Evolutionary conservation across 257 asterid species (phyloP).

Genomic region (Voacanga thouarsii): DNA sequence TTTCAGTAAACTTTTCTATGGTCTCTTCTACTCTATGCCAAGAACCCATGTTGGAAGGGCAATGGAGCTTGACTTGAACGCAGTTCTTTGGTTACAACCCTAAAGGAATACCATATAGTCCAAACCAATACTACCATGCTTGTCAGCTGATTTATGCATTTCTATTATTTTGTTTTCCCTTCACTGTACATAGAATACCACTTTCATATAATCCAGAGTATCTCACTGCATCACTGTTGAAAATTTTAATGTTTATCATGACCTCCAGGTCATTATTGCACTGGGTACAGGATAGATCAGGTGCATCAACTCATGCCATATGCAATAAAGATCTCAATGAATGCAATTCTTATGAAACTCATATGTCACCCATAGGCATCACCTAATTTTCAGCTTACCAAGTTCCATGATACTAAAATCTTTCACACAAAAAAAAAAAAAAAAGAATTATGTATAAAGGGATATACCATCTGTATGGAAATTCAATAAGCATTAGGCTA

Average conservation of each 20-base stretch:
- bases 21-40: not conserved
- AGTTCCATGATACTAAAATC: not conserved
- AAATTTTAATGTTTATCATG: not conserved
- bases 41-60: not conserved
- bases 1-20: not conserved
- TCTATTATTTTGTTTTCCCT: not conserved
- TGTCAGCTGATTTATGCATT: not conserved
- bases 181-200: not conserved
- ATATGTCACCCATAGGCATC: not conserved
- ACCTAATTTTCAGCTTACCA: not conserved
- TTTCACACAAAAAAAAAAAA: too few species aligned
- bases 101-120: not conserved
- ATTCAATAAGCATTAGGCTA: too few species aligned
- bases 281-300: not conserved
- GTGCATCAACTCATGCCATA: not conserved
- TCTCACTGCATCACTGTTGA: not conserved
- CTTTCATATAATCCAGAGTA: not conserved
- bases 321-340: not conserved
- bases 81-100: not conserved
- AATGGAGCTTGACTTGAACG: not conserved
- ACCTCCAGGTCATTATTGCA: not conserved
- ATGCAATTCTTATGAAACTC: not conserved
- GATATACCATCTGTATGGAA: not conserved
- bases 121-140: not conserved
- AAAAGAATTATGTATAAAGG: not conserved